These are phyloP conservation scores for Trypanosoma conorhini DNA, from an alignment of 208 protist species.

Conservation along the genomic window DNA sequence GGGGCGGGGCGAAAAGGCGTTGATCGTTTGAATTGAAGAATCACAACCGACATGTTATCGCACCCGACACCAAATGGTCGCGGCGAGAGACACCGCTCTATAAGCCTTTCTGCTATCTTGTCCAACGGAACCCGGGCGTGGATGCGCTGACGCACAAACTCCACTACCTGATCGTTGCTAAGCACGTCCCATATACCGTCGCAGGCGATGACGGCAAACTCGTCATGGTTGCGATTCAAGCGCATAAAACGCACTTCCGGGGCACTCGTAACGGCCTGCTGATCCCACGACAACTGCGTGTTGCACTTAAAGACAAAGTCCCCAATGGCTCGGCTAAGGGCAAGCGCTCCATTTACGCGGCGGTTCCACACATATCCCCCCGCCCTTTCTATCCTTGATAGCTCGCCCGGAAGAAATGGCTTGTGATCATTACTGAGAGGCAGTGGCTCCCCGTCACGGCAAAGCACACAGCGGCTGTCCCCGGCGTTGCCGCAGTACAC, in stretches of 20 bases:
- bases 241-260: conserved; percentile 70
- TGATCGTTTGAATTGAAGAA: conserved; percentile 81
- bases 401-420: conserved; percentile 78
- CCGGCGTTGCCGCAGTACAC: conserved; percentile 93
- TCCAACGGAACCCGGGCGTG: conserved; percentile 57
- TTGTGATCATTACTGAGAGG: conserved; percentile 95
- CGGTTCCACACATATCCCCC: conserved; percentile 92
- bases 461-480: conserved; percentile 91
- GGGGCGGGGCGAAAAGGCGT: neutral
- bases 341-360: conserved; percentile 94
- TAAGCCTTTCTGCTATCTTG: conserved; percentile 68
- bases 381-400: conserved; percentile 86
- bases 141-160: conserved; percentile 72
- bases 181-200: conserved; percentile 95
- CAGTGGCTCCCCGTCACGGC: conserved; percentile 80
- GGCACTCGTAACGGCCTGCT: conserved; percentile 91
- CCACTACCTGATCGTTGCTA: conserved; percentile 85
- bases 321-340: conserved; percentile 94
- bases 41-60: conserved; percentile 93
- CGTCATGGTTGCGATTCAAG: conserved; percentile 79
- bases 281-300: conserved; percentile 75
- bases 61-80: conserved; percentile 85
- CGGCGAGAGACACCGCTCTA: conserved; percentile 81
- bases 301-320: conserved; percentile 95
- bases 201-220: conserved; percentile 91